phyloP scores from a whole-genome alignment of 441 rosid species.

The Populus hybrid region DNA sequence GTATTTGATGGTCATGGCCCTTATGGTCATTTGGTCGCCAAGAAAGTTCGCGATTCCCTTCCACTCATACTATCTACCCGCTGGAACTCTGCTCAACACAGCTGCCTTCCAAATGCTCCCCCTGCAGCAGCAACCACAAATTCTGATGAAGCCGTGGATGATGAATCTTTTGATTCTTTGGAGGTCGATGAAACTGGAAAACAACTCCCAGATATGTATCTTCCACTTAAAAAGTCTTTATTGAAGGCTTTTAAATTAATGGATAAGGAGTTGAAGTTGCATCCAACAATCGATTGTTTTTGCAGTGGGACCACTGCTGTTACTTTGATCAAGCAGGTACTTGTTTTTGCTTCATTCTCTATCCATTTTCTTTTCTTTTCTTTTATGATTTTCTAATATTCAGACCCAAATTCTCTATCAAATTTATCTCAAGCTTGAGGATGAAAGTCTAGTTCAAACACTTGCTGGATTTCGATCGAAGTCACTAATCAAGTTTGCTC shows the following conservation, averaged over 20 bases:
- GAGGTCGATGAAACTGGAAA: constrained; percentile 49
- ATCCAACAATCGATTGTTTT: constrained; percentile 68
- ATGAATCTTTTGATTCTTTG: constrained; percentile 50
- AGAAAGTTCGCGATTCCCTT: constrained; percentile 85
- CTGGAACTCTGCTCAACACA: constrained; percentile 57
- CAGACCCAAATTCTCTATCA: background rate
- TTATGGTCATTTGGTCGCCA: constrained; percentile 91
- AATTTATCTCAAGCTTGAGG: background rate
- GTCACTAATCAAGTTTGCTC: too few relatives aligned
- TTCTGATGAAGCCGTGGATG: constrained; percentile 58
- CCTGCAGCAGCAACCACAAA: constrained; percentile 30
- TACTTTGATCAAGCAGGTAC: constrained; percentile 86
- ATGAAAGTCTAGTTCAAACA: too few relatives aligned
- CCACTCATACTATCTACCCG: constrained; percentile 70
- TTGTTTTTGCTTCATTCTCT: constrained; percentile 7
- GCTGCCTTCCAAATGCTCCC: constrained; percentile 32
- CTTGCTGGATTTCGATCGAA: too few relatives aligned
- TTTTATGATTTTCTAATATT: background rate
- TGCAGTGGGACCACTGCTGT: constrained; percentile 99
- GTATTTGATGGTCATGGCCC: constrained; percentile 99
- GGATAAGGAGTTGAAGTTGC: constrained; percentile 86
- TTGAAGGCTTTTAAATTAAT: constrained; percentile 81
- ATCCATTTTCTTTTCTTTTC: background rate
- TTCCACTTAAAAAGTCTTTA: constrained; percentile 65
- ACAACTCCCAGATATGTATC: constrained; percentile 53